Evolutionary conservation across 73 alveolate species (phyloP), one percentile per base, ranked within the genome.

Genomic region (Stentor coeruleus): DNA sequence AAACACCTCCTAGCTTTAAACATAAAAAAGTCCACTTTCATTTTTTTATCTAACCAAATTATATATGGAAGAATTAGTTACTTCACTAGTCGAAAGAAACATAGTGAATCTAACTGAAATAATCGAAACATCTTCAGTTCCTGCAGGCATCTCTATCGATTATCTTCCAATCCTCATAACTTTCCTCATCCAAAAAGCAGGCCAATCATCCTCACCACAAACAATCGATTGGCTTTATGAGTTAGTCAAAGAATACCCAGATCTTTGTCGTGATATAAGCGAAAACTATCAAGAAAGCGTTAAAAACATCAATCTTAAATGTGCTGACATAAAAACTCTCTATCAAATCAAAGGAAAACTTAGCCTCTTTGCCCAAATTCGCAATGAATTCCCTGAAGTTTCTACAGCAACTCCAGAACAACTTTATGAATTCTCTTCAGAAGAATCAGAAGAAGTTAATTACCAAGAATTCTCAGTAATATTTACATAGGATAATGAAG

Each of bases 381-480:
- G 66, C 28, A 20, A 6, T 20, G 66, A 49, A 49, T 6, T 20
- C 66, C 66, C 66, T 11, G 66, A 49, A 6, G 20, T 49, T 6
- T 49, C 66, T 6, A 49, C 66, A 49, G 66, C 66, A 49, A 49
- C 66, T 11, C 66, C 66, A 6, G 66, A 49, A 20, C 66, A 49
- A 49, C 66, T 49, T 49, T n/a, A n/a, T n/a, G 28, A 49, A 49
- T 49, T 6, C 28, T 49, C 66, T 11, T 6, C 6, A 49, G 66
- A 49, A 49, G 66, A 49, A 20, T 49, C 66, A 49, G 6, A 6
- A 6, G 66, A 49, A 49, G 66, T 6, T 49, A 49, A 49, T 20
- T 49, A 49, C 66, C 66, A 49, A 49, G 66, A 49, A 49, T 49
- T 49, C 20, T 49, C 66, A 49, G 66, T 49, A 49, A 11, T 49